Evolutionary conservation across 2,329 filamentous ascomycete species (phyloP).

Genomic region (Hypocrella siamensis): DNA sequence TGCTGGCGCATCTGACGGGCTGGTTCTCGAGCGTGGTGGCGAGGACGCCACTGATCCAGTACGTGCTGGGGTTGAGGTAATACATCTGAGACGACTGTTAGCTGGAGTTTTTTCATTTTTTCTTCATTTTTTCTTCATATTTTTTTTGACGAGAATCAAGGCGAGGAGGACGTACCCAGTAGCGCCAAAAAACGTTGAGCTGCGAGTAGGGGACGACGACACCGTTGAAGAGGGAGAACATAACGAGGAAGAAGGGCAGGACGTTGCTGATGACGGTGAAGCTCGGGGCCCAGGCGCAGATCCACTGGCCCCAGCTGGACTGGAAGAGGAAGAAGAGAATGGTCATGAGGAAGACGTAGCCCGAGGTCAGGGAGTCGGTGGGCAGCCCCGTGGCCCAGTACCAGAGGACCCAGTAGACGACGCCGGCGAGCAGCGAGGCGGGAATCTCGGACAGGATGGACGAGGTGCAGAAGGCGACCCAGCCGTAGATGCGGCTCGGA

Average conservation of each 20-base stretch:
- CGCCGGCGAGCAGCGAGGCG: slow-evolving; percentile 43
- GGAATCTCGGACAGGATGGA: slow-evolving; percentile 62
- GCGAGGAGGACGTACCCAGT: slow-evolving; percentile 33
- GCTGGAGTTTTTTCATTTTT: neutral
- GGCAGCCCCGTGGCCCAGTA: slow-evolving; percentile 64
- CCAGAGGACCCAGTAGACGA: slow-evolving; percentile 61
- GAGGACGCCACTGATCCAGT: slow-evolving; percentile 4
- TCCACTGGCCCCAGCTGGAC: slow-evolving; percentile 68
- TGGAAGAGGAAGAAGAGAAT: slow-evolving; percentile 60
- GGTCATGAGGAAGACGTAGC: slow-evolving; percentile 3
- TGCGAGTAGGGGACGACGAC: slow-evolving; percentile 52
- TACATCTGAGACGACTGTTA: slow-evolving; percentile 1
- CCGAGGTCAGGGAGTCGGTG: slow-evolving; percentile 34
- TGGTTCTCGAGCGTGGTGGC: slow-evolving; percentile 5
- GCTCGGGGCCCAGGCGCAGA: slow-evolving; percentile 63
- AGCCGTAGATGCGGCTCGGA: slow-evolving; percentile 61
- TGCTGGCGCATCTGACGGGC: slow-evolving; percentile 23
- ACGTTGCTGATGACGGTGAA: slow-evolving; percentile 37
- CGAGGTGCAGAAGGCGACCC: slow-evolving; percentile 61
- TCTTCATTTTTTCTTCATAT: too few relatives aligned
- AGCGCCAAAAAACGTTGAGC: slow-evolving; percentile 56
- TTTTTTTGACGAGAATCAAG: neutral
- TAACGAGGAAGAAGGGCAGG: slow-evolving; percentile 68
- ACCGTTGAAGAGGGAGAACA: slow-evolving; percentile 63
- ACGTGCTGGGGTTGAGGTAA: slow-evolving; percentile 4